phyloP scores from a whole-genome alignment of 176 grass and related monocot species.

The Phoenix dactylifera region DNA sequence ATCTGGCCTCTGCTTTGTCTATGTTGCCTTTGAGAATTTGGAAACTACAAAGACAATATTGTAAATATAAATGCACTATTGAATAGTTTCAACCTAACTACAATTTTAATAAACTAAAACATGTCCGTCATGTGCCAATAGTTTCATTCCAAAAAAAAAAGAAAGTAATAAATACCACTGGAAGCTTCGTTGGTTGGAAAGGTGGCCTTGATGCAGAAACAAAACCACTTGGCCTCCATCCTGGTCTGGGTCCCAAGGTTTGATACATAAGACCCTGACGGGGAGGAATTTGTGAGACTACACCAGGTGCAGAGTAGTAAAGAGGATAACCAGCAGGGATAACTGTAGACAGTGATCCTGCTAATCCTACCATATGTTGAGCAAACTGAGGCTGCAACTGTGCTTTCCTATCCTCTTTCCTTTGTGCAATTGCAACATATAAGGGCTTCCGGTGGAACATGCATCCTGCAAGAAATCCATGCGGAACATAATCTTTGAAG shows the following conservation, averaged over 20 bases:
- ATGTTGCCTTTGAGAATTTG: slow-evolving; percentile 41
- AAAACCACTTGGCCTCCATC: slow-evolving; percentile 48
- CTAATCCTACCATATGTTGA: slow-evolving; percentile 23
- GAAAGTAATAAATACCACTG: slow-evolving; percentile 14
- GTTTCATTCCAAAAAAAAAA: too few relatives aligned
- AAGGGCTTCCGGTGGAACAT: slow-evolving; percentile 81
- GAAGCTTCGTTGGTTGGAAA: slow-evolving; percentile 36
- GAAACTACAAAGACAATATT: slow-evolving; percentile 17
- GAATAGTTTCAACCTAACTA: too few relatives aligned
- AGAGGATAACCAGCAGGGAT: slow-evolving; percentile 45
- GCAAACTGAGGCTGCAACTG: slow-evolving; percentile 47
- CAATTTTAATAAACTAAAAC: too few relatives aligned
- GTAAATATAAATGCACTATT: too few relatives aligned
- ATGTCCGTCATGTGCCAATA: too few relatives aligned
- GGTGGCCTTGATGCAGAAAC: slow-evolving; percentile 28
- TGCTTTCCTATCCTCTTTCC: slow-evolving; percentile 62
- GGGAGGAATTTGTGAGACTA: slow-evolving; percentile 37
- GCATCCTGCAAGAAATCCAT: slow-evolving; percentile 35
- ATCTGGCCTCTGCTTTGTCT: slow-evolving; percentile 38
- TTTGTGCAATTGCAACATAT: slow-evolving; percentile 70
- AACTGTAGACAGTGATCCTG: slow-evolving; percentile 27
- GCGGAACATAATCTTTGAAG: background rate
- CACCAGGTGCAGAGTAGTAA: slow-evolving; percentile 44
- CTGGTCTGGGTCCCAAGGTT: slow-evolving; percentile 28
- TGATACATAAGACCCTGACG: slow-evolving; percentile 51